A percentile compares a stretch with the other conserved stretches of the same genome.
phyloP scores from a whole-genome alignment of 371 early-diverging fungal genomes.

The Rhizopus sp. region DNA sequence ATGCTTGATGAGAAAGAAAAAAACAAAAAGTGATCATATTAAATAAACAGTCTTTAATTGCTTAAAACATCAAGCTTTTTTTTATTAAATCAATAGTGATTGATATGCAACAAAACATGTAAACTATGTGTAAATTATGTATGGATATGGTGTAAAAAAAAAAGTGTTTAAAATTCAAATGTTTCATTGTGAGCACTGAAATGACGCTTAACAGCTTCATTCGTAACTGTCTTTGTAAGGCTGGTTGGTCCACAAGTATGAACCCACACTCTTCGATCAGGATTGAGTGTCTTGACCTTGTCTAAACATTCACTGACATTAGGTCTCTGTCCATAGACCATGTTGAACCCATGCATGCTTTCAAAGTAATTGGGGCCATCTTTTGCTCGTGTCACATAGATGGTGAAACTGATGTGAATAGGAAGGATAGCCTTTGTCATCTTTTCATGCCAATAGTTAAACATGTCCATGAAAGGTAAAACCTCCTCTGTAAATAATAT shows the following conservation, averaged over 20 bases:
- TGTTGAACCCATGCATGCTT: slow-evolving; percentile 8
- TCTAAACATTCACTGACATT: slow-evolving; percentile 28
- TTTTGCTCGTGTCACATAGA: slow-evolving; percentile 39
- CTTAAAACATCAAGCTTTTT: too few species aligned
- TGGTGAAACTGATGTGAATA: slow-evolving; percentile 26
- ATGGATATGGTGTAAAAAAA: not conserved
- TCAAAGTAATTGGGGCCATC: slow-evolving; percentile 21
- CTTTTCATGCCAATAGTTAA: slow-evolving; percentile 31
- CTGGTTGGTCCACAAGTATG: slow-evolving; percentile 42
- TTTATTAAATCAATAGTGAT: too few species aligned
- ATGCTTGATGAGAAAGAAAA: too few species aligned
- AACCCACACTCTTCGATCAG: slow-evolving; percentile 27
- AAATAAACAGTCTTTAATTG: too few species aligned
- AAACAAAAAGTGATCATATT: too few species aligned
- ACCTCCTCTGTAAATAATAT: slow-evolving; percentile 31
- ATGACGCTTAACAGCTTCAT: slow-evolving; percentile 30
- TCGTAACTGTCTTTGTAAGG: slow-evolving; percentile 38
- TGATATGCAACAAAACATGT: too few species aligned
- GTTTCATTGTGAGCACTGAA: slow-evolving; percentile 45
- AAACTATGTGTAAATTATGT: not conserved
- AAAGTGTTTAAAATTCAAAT: slow-evolving; percentile 39
- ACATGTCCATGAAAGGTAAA: slow-evolving; percentile 32
- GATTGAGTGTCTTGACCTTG: slow-evolving; percentile 19
- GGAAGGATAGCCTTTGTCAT: slow-evolving; percentile 22
- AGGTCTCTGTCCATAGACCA: slow-evolving; percentile 30